Evolutionary conservation across 2,329 filamentous ascomycete species (phyloP), one percentile per base, ranked within the genome.

Genomic region (Chaetomium strumarium): DNA sequence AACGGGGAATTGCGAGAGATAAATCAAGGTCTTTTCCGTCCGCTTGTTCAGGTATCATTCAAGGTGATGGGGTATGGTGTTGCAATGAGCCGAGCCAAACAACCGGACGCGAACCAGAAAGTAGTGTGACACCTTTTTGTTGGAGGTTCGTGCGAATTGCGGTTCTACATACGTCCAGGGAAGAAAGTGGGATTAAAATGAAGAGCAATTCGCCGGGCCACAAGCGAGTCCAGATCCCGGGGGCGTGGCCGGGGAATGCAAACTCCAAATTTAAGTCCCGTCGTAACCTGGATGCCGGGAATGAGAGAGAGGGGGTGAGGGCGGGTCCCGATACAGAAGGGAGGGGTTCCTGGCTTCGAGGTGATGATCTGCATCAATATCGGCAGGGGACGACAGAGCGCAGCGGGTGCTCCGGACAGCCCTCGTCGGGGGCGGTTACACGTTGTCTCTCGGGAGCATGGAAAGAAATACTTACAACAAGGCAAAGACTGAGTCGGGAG

Each of bases 231-330:
- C 56, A 56, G 44, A 24, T 8, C 58, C 58, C 56, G 53, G 50
- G 53, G 53, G 48, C 49, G 47, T 51, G 48, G 42, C 29, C 41
- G 40, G 56, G 58, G 60, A 59, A 59, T 60, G 58, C 55, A 50
- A 62, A 57, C 46, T 37, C 20, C 29, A 55, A 45, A 46, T 54
- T 53, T 49, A 47, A 58, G 52, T 57, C n/a, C 55, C 40, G 55
- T 53, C 57, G 45, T 52, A 59, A 60, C 60, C 58, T 57, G 55
- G 60, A 38, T 51, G 24, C 41, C 51, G 60, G 60, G 55, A 59
- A 55, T 49, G 49, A 44, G 44, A 34, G 51, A 20, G 38, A 36
- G 24, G 36, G 12, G 40, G 33, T n/a, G 50, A 29, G 33, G 33
- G 47, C 33, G 19, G 36, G 24, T n/a, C 13, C 11, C 36, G 24